Conservation (phyloP, 2,329 filamentous ascomycete species). For the Colletotrichum plurivorum region DNA sequence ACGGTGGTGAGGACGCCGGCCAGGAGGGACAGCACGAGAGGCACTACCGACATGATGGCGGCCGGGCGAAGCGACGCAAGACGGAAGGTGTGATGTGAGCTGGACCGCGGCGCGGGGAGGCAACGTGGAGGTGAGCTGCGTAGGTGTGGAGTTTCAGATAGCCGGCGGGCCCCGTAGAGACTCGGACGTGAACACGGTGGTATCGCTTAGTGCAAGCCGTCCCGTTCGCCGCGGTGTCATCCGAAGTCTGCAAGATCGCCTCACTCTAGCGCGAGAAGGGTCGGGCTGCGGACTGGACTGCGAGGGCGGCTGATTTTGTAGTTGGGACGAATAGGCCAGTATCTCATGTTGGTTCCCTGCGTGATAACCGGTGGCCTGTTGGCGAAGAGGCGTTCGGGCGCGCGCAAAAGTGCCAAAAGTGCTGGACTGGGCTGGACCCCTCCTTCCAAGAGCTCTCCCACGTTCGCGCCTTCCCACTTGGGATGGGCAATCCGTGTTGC, state of each 20-base stretch:
- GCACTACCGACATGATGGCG: slow-evolving; percentile 27
- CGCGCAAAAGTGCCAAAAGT: not conserved
- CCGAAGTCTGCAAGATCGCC: slow-evolving; percentile 33
- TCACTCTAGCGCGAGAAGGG: slow-evolving; percentile 21
- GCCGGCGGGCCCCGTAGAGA: slow-evolving; percentile 4
- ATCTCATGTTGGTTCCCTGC: slow-evolving; percentile 2
- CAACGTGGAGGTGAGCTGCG: not conserved
- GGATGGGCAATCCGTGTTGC: slow-evolving; percentile 29
- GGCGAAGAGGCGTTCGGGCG: not conserved
- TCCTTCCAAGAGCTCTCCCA: slow-evolving; percentile 30
- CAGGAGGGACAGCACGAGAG: slow-evolving; percentile 31
- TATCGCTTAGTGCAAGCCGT: slow-evolving; percentile 33
- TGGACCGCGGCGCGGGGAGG: not conserved
- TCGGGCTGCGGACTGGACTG: not conserved
- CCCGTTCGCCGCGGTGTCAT: slow-evolving; percentile 31
- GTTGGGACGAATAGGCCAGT: not conserved
- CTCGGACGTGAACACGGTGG: slow-evolving; percentile 14
- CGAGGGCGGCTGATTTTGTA: slow-evolving; percentile 3
- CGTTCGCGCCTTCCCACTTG: slow-evolving; percentile 40
- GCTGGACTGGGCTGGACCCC: slow-evolving; percentile 16
- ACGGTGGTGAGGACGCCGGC: slow-evolving; percentile 35
- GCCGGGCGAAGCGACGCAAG: not conserved
- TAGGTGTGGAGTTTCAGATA: slow-evolving; percentile 20
- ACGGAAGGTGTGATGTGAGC: slow-evolving; percentile 5
- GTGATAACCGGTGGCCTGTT: slow-evolving; percentile 16